These are phyloP conservation scores for Pinus taeda DNA, from an alignment of 75 land plant genomes.

Conservation along the genomic window DNA sequence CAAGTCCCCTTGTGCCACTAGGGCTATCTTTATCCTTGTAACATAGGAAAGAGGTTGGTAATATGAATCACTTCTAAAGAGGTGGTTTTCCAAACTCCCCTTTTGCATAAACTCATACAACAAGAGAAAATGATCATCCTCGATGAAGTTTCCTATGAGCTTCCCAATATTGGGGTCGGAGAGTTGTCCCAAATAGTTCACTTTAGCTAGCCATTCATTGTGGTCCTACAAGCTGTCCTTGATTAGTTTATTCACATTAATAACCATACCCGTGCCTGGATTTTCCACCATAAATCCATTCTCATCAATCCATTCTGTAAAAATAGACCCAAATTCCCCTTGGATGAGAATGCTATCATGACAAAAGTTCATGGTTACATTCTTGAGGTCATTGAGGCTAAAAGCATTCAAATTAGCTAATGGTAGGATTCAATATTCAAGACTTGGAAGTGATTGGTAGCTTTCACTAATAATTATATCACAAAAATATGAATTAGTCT, in stretches of 20 bases:
- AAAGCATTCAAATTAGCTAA: slow-evolving; percentile 55
- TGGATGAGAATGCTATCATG: slow-evolving; percentile 65
- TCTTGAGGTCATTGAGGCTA: slow-evolving; percentile 45
- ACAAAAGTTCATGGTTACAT: slow-evolving; percentile 61
- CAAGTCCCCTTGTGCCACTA: slow-evolving; percentile 70
- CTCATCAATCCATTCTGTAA: slow-evolving; percentile 78
- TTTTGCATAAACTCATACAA: no score
- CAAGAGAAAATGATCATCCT: no score
- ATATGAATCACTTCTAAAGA: slow-evolving; percentile 40
- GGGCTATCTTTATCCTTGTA: slow-evolving; percentile 62
- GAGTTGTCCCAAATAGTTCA: no score
- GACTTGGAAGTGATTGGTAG: slow-evolving; percentile 39
- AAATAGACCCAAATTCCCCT: slow-evolving; percentile 75
- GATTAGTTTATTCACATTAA: slow-evolving; percentile 64
- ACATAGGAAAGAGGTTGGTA: slow-evolving; percentile 75
- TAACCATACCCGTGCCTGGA: slow-evolving; percentile 67
- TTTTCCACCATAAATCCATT: slow-evolving; percentile 37
- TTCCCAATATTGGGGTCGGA: no score
- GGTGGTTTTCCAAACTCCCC: no score
- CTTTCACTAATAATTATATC: neutral
- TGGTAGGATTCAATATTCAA: slow-evolving; percentile 50
- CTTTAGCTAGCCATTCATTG: slow-evolving; percentile 52
- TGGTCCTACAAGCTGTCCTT: slow-evolving; percentile 63
- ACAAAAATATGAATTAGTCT: no score
- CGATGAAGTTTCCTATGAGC: no score